Conservation (phyloP, 1,139 yeast genomes). For the Debaryomyces udenii region DNA sequence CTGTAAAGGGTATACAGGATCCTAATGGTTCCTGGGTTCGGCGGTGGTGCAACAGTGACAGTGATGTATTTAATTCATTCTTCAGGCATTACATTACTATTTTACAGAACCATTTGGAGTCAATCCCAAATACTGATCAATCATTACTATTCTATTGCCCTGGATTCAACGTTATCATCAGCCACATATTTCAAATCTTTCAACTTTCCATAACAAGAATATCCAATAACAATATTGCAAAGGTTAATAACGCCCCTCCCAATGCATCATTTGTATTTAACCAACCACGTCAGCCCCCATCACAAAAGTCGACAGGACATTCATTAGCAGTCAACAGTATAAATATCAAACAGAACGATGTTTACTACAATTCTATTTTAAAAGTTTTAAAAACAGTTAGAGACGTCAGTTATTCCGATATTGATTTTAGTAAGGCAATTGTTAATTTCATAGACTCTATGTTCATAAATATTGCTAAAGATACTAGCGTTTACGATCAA, state of each 20-base stretch:
- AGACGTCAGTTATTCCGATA: constrained; percentile 39
- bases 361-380: constrained; percentile 40
- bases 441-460: constrained; percentile 34
- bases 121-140: constrained; percentile 7
- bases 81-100: constrained; percentile 62
- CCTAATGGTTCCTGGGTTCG: constrained; percentile 73
- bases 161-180: constrained; percentile 41
- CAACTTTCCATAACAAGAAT: constrained; percentile 39
- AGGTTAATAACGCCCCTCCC: constrained; percentile 5
- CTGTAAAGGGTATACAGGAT: constrained; percentile 59
- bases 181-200: constrained; percentile 42
- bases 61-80: constrained; percentile 72
- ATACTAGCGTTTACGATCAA: constrained; percentile 49
- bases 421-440: constrained; percentile 11
- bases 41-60: constrained; percentile 54
- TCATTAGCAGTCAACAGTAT: constrained; percentile 8
- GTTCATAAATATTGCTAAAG: constrained; percentile 39
- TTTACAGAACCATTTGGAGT: constrained; percentile 15
- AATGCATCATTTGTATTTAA: constrained; percentile 3
- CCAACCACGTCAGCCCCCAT: constrained; percentile 12
- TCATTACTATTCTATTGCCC: constrained; percentile 26
- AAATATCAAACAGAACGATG: constrained; percentile 29
- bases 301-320: neutral
- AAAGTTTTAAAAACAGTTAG: constrained; percentile 50
- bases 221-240: constrained; percentile 16